Conservation (phyloP, 2,329 filamentous ascomycete genomes). For the Aspergillus neotritici region DNA sequence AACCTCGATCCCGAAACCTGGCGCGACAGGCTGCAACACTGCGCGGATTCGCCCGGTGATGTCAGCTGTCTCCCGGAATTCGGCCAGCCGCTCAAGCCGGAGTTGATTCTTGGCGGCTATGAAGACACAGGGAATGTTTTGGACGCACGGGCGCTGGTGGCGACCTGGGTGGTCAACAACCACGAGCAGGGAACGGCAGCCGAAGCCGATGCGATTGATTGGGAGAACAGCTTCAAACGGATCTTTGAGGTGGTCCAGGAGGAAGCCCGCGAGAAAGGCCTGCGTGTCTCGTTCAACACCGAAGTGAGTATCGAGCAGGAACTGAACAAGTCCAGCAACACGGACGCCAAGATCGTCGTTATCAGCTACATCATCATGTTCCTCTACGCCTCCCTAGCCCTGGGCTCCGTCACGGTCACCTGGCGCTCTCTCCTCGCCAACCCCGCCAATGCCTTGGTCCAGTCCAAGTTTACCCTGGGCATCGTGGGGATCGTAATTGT, state of each 20-base stretch:
- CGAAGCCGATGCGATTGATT: slow-evolving; percentile 74
- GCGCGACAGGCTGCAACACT: slow-evolving; percentile 65
- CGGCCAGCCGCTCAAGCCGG: slow-evolving; percentile 78
- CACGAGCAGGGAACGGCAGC: slow-evolving; percentile 66
- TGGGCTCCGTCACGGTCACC: slow-evolving; percentile 80
- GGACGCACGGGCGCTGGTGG: slow-evolving; percentile 72
- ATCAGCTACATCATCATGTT: slow-evolving; percentile 99
- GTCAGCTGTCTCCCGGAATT: slow-evolving; percentile 76
- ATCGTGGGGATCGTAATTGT: slow-evolving; percentile 92
- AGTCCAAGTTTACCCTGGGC: slow-evolving; percentile 96
- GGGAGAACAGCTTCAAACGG: slow-evolving; percentile 73
- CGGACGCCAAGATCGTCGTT: slow-evolving; percentile 91
- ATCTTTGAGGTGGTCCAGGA: slow-evolving; percentile 70
- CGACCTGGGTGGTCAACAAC: slow-evolving; percentile 94
- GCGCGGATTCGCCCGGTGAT: slow-evolving; percentile 69
- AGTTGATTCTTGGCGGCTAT: slow-evolving; percentile 80
- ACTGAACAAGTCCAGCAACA: slow-evolving; percentile 96
- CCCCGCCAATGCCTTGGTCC: slow-evolving; percentile 76
- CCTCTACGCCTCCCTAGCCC: slow-evolving; percentile 84
- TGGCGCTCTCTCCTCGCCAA: slow-evolving; percentile 72
- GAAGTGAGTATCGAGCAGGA: slow-evolving; percentile 94
- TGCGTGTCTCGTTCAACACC: slow-evolving; percentile 88
- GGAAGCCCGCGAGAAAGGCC: slow-evolving; percentile 70
- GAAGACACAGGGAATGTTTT: slow-evolving; percentile 58
- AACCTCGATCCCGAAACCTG: slow-evolving; percentile 62